These are phyloP conservation scores for Pulveroboletus sp. DNA, from an alignment of 768 basidiomycete species.

Conservation along the genomic window DNA sequence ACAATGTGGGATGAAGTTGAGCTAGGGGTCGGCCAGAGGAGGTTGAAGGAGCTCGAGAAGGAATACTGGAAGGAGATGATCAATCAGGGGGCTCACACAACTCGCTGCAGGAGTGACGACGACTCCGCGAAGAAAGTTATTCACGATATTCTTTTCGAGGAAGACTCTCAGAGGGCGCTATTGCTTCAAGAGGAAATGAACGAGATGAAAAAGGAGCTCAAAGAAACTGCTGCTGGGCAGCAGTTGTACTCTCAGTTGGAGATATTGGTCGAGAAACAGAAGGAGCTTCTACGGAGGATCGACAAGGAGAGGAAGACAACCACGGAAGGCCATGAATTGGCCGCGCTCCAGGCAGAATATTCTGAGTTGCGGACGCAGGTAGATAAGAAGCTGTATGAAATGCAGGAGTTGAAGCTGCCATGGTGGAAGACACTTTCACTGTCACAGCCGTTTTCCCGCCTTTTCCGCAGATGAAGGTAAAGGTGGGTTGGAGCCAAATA, in stretches of 20 bases:
- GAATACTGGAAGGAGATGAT: conserved; percentile 10
- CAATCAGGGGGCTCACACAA: conserved; percentile 6
- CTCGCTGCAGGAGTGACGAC: conserved; percentile 5
- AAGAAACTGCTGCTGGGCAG: conserved; percentile 8
- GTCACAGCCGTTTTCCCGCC: no score
- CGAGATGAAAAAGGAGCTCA: conserved; percentile 3
- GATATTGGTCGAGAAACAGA: conserved; percentile 6
- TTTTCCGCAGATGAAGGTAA: neutral
- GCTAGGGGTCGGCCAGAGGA: conserved; percentile 13
- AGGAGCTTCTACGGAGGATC: conserved; percentile 3
- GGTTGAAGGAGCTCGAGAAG: conserved; percentile 6
- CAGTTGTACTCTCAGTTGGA: neutral
- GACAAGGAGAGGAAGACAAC: conserved; percentile 5
- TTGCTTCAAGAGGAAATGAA: conserved; percentile 7
- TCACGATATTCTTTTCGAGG: conserved; percentile 1
- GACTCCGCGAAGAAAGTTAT: conserved; percentile 9
- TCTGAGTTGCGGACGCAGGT: neutral
- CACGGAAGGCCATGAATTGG: neutral
- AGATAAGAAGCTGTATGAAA: conserved; percentile 6
- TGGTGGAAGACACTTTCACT: neutral
- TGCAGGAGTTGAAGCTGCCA: conserved; percentile 11
- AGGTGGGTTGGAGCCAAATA: neutral
- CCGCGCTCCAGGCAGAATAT: conserved; percentile 9
- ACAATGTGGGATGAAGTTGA: conserved; percentile 37
- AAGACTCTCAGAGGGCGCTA: neutral